These are phyloP conservation scores for Ministeria vibrans DNA, from an alignment of 78 protist genomes.

Conservation along the genomic window DNA sequence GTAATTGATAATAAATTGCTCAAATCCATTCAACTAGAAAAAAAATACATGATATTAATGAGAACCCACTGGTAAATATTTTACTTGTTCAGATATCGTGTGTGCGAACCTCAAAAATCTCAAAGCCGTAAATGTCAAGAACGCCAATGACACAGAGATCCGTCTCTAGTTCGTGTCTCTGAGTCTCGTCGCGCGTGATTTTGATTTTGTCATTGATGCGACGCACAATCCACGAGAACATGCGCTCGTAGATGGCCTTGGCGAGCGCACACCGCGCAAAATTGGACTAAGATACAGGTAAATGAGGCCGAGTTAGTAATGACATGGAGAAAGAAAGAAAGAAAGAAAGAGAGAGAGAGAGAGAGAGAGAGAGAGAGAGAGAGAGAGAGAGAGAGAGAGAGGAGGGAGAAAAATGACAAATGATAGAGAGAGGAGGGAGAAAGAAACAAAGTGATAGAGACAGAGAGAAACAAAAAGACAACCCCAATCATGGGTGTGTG, in stretches of 20 bases:
- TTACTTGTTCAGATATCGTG: too few species aligned
- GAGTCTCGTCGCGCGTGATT: neutral
- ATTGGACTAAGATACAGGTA: neutral
- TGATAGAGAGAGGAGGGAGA: too few species aligned
- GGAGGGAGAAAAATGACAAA: neutral
- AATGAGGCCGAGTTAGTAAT: neutral
- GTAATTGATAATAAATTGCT: constrained; percentile 85
- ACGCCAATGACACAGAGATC: constrained; percentile 35
- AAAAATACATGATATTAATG: too few species aligned
- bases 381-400: neutral
- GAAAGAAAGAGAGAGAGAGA: too few species aligned
- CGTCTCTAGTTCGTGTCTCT: too few species aligned
- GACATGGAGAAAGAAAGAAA: neutral
- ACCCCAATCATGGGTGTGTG: neutral
- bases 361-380: too few species aligned
- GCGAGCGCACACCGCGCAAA: constrained; percentile 18
- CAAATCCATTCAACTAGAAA: constrained; percentile 57
- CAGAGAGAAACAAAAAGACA: too few species aligned
- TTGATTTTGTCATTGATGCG: constrained; percentile 19
- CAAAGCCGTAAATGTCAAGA: constrained; percentile 81
- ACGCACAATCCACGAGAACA: constrained; percentile 37
- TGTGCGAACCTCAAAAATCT: constrained; percentile 29
- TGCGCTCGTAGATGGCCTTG: neutral
- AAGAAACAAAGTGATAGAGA: too few species aligned
- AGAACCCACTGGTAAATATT: constrained; percentile 73